Conservation (phyloP, 2,329 filamentous ascomycete genomes). For the Pseudogymnoascus sp. region DNA sequence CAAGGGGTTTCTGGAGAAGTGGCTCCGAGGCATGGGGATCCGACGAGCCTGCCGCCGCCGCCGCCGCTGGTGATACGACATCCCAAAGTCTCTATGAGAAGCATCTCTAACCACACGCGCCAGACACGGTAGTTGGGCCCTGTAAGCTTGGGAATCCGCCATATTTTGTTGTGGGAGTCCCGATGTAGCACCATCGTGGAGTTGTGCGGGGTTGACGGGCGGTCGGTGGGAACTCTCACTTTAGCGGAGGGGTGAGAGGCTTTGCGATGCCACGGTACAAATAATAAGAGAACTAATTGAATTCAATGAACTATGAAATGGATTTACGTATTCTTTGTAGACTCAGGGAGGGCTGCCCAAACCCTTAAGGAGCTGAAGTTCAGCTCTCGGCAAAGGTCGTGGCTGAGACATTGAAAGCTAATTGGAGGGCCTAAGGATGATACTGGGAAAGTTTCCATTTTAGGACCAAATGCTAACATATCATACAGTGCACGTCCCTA, state of each 20-base stretch:
- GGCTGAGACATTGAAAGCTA: not conserved
- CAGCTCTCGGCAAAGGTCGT: not conserved
- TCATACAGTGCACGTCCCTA: not conserved
- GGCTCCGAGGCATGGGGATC: not conserved
- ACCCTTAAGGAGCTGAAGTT: not conserved
- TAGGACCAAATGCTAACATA: not conserved
- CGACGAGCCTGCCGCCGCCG: too few relatives aligned
- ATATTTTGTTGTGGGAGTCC: not conserved
- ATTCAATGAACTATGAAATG: not conserved
- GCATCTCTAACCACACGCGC: not conserved
- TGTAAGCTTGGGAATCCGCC: not conserved
- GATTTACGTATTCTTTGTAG: not conserved
- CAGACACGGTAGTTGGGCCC: not conserved
- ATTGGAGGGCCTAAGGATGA: not conserved
- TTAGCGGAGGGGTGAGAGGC: not conserved
- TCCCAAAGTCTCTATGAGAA: not conserved
- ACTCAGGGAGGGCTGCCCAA: not conserved
- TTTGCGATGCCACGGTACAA: not conserved
- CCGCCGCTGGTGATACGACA: not conserved
- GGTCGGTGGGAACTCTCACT: not conserved
- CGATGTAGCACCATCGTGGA: not conserved
- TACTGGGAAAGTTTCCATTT: too few relatives aligned
- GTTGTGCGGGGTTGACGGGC: not conserved
- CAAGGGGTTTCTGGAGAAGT: not conserved
- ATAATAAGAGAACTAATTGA: not conserved